These are phyloP conservation scores for Tylopilus felleus DNA, from an alignment of 768 basidiomycete genomes.

Conservation along the genomic window DNA sequence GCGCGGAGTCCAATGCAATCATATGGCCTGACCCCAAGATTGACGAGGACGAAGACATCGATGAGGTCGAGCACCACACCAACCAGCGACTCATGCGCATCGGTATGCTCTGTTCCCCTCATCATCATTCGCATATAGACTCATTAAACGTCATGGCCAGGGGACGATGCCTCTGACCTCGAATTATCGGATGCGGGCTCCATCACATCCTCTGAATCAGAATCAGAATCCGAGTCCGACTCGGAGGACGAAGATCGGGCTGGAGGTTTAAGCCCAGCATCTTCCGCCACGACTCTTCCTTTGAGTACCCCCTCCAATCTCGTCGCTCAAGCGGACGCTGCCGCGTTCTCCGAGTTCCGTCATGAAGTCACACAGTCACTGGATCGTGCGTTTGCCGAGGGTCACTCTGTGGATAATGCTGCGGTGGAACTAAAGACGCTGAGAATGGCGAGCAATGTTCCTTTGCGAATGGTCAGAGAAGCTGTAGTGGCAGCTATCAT, in stretches of 20 bases:
- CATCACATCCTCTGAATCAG: conserved; percentile 49
- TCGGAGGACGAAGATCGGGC: conserved; percentile 40
- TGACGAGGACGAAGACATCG: conserved; percentile 60
- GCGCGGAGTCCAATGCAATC: conserved; percentile 70
- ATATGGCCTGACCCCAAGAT: conserved; percentile 72
- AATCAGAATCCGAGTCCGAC: conserved; percentile 39
- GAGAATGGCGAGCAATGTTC: conserved; percentile 94
- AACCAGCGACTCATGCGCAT: conserved; percentile 76
- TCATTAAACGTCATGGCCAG: conserved; percentile 24
- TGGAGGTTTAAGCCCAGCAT: conserved; percentile 33
- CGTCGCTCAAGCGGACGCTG: conserved; percentile 37
- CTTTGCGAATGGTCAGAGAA: conserved; percentile 79
- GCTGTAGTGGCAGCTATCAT: conserved; percentile 87
- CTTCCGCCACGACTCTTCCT: conserved; percentile 48
- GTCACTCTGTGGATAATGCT: conserved; percentile 89
- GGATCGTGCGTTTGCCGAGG: conserved; percentile 89
- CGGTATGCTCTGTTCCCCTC: conserved; percentile 39
- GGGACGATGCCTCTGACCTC: conserved; percentile 62
- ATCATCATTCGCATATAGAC: background rate
- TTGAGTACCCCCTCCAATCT: conserved; percentile 38
- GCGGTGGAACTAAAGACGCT: conserved; percentile 93
- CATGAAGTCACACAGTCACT: conserved; percentile 80
- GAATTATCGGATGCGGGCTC: conserved; percentile 59
- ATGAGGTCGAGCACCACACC: conserved; percentile 58
- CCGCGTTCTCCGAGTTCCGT: conserved; percentile 66